Evolutionary conservation across 2,329 filamentous ascomycete species (phyloP).

Genomic region (Trichoderma afroharzianum): DNA sequence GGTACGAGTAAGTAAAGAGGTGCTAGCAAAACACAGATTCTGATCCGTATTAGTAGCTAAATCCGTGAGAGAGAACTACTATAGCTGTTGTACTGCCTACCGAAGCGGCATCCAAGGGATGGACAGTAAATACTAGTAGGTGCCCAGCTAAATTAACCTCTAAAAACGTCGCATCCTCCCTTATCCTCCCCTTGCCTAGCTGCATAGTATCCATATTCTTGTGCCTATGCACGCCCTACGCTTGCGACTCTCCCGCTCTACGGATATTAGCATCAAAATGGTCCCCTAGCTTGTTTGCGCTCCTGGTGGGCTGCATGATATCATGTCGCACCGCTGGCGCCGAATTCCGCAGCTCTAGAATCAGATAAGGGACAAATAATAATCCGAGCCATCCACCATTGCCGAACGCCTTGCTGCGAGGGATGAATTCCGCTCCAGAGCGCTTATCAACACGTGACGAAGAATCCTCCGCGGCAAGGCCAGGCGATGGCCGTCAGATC

Average conservation of each 20-base stretch:
- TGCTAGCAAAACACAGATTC: not conserved
- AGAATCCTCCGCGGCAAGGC: slow-evolving; percentile 28
- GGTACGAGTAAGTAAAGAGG: not conserved
- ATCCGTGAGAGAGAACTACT: no score
- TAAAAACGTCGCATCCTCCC: not conserved
- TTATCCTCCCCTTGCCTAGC: not conserved
- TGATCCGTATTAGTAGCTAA: not conserved
- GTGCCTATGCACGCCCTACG: not conserved
- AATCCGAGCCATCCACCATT: not conserved
- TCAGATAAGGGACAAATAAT: slow-evolving; percentile 11
- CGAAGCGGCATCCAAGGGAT: not conserved
- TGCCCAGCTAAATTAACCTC: not conserved
- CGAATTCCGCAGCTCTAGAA: slow-evolving; percentile 3
- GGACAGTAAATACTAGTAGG: not conserved
- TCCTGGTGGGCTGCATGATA: slow-evolving; percentile 9
- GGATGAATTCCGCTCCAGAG: not conserved
- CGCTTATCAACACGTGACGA: slow-evolving; percentile 36
- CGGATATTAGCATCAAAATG: not conserved
- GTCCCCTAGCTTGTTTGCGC: not conserved
- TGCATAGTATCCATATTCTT: not conserved
- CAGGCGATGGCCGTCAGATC: slow-evolving; percentile 31
- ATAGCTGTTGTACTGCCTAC: not conserved
- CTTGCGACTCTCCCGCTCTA: not conserved
- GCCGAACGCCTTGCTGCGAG: not conserved
- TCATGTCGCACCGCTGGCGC: not conserved